Base-by-base conservation (phyloP, 371 early-diverging fungal genomes). In the Coemansia sp. region DNA sequence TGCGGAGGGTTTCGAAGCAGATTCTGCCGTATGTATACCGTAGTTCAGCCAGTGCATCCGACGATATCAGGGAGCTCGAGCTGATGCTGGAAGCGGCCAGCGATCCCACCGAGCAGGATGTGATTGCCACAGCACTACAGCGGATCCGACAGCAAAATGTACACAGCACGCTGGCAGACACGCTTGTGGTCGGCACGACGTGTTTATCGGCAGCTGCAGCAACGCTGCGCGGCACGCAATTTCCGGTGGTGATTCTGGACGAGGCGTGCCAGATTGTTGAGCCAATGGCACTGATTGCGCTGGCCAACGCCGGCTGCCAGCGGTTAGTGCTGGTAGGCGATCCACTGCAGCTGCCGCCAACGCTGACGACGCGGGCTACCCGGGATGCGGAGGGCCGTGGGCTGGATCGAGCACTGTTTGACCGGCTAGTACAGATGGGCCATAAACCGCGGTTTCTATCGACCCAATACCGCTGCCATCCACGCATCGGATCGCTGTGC, bases 381-480 rank as follows among this genome's bases (percentile, higher is more conserved):
- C 42, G 55, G 39, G 62, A 60, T 1, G 72, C 77, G n/a, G 69
- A 67, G 12, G 83, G 83, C 4, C 72, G 81, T 55, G 92, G 93
- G 0, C 80, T 94, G 38, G 93, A 93, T 12, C 82, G 92, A 39
- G 92, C 94, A 0, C 65, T 97, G 11, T 97, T 95, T 81, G 91
- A 92, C 63, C 80, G 98, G 52, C 72, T 93, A 36, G 80, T 81
- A 0, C 82, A 86, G 69, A 78, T 82, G 67, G 79, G 79, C 34
- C 65, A 60, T 37, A 43, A 69, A 64, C 87, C 92, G 2, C 82
- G 85, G 42, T 78, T 92, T 69, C 82, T 96, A 31, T 77, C 86
- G 4, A 88, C 89, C 7, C 98, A 97, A 64, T 97, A 96, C 72
- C 84, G 97, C 80, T 95, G 96, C 63, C 95, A 95, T 63, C 92